Evolutionary conservation across 2,329 filamentous ascomycete species (phyloP).

Genomic region (Byssoonygena ceratinophila): DNA sequence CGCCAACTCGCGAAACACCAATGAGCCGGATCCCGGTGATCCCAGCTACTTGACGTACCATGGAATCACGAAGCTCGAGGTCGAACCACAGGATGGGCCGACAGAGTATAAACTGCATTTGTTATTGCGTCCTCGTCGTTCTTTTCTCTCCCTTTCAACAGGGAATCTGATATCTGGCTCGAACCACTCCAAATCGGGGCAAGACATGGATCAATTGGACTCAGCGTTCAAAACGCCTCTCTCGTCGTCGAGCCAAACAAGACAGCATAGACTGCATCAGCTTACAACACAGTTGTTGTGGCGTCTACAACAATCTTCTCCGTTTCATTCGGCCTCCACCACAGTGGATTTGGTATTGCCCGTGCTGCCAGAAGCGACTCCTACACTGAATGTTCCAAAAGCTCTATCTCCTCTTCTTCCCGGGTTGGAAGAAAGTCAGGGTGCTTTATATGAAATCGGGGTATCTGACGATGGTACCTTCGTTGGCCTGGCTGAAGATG

Average conservation of each 20-base stretch:
- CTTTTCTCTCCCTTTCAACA: constrained; percentile 63
- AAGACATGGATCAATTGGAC: constrained; percentile 18
- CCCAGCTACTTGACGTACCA: constrained; percentile 42
- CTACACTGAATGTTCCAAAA: constrained; percentile 47
- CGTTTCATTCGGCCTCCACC: constrained; percentile 66
- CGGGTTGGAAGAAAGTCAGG: constrained; percentile 82
- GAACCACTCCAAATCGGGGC: constrained; percentile 34
- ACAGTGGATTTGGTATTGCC: constrained; percentile 66
- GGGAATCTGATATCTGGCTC: constrained; percentile 44
- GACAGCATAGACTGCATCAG: constrained; percentile 77
- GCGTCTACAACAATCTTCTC: constrained; percentile 88
- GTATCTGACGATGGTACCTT: constrained; percentile 90
- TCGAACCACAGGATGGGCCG: constrained; percentile 87
- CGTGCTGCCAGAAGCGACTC: constrained; percentile 54
- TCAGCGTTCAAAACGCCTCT: constrained; percentile 28
- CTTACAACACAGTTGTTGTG: constrained; percentile 90
- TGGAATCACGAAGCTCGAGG: constrained; percentile 64
- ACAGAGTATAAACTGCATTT: constrained; percentile 96
- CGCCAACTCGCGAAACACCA: constrained; percentile 20
- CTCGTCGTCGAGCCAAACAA: constrained; percentile 53
- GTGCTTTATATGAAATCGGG: constrained; percentile 91
- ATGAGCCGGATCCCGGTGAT: constrained; percentile 33
- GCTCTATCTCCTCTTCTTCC: constrained; percentile 50
- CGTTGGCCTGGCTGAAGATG: constrained; percentile 76
- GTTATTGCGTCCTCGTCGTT: constrained; percentile 64